Percentiles rank a stretch among this genome's conserved stretches.
Conservation (phyloP, 129 eudicot species). For the Pulicaria dysenterica region DNA sequence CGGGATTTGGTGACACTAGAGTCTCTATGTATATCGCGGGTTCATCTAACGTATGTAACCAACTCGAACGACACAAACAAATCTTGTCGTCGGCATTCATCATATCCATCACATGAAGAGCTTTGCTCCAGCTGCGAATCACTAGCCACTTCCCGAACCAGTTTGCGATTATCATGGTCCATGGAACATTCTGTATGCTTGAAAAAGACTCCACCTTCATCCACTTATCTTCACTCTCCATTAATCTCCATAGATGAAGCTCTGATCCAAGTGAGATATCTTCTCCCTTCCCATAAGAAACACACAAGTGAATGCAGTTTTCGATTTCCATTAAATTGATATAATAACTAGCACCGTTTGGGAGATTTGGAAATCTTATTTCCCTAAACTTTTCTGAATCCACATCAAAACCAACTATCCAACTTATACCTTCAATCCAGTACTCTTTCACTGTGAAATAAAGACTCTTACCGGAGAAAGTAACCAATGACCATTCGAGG, state of each 20-base stretch:
- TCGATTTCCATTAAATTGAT: not conserved
- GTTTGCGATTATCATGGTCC: not conserved
- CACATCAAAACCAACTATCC: not conserved
- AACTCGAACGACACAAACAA: too few relatives aligned
- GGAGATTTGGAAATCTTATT: not conserved
- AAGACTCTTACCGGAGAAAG: not conserved
- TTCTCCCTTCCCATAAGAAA: not conserved
- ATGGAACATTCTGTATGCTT: not conserved
- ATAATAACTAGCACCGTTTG: not conserved
- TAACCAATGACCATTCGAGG: not conserved
- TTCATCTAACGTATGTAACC: too few relatives aligned
- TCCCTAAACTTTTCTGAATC: constrained; percentile 3
- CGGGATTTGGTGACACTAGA: too few relatives aligned
- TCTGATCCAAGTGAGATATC: not conserved
- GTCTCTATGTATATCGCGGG: too few relatives aligned
- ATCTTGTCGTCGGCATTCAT: not conserved
- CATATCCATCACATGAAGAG: not conserved
- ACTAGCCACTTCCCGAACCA: not conserved
- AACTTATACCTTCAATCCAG: not conserved
- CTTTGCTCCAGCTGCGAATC: not conserved
- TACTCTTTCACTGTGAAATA: not conserved
- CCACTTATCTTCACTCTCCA: not conserved
- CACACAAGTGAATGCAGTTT: not conserved
- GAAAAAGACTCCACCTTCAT: not conserved
- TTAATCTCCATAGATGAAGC: not conserved